Conservation (phyloP, 1,284 basidiomycete genomes). For the Rhodofomes roseus region DNA sequence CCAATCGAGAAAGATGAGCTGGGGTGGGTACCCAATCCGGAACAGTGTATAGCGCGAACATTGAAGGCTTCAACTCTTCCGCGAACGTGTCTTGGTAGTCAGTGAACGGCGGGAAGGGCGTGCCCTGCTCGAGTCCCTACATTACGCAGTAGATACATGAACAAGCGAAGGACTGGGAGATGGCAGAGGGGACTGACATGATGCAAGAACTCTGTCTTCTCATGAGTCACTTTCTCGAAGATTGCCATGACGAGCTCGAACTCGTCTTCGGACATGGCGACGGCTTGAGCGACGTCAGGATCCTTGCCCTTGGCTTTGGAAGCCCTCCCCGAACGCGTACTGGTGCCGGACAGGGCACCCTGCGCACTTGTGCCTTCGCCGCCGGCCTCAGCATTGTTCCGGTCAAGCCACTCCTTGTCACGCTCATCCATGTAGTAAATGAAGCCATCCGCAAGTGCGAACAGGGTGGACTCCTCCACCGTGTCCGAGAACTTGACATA, state of each 20-base stretch:
- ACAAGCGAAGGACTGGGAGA: neutral
- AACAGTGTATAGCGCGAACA: constrained; percentile 26
- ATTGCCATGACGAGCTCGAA: constrained; percentile 96
- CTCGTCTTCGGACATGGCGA: constrained; percentile 80
- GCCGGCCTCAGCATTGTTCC: constrained; percentile 85
- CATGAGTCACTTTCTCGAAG: constrained; percentile 89
- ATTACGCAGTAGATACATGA: constrained; percentile 2
- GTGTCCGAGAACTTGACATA: constrained; percentile 88
- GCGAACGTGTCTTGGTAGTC: constrained; percentile 41
- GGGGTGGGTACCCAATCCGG: constrained; percentile 26
- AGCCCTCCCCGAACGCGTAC: constrained; percentile 54
- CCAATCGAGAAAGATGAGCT: constrained; percentile 20
- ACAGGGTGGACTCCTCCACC: constrained; percentile 72
- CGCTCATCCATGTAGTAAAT: constrained; percentile 96
- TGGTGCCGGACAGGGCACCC: constrained; percentile 56
- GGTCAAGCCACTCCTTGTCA: constrained; percentile 91
- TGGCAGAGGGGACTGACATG: constrained; percentile 51
- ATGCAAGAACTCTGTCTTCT: constrained; percentile 89
- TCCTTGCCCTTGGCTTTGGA: constrained; percentile 80
- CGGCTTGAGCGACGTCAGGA: constrained; percentile 55
- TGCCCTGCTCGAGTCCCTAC: constrained; percentile 60
- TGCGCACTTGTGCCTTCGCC: constrained; percentile 82
- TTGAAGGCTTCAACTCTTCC: constrained; percentile 16
- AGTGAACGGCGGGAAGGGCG: constrained; percentile 72
- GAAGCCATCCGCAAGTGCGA: constrained; percentile 63